Percentiles rank a stretch among this genome's conserved stretches.
These are phyloP conservation scores for Triadica sebifera DNA, from an alignment of 345 rosid genomes.

Conservation along the genomic window DNA sequence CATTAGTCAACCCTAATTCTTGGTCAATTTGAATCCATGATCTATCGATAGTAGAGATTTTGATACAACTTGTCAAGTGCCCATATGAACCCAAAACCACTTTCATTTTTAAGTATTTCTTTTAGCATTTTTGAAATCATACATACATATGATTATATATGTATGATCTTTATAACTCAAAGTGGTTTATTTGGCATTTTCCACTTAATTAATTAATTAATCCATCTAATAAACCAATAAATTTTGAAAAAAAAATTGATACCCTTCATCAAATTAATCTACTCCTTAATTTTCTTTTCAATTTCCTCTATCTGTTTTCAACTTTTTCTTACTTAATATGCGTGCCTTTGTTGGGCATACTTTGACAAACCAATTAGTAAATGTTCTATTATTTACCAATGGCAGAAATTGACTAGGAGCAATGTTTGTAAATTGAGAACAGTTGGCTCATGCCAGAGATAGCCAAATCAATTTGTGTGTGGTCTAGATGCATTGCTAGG, in stretches of 20 bases:
- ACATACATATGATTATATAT: background rate
- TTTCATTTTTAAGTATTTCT: background rate
- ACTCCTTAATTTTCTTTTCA: too few relatives aligned
- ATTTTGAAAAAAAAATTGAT: too few relatives aligned
- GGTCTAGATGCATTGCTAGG: background rate
- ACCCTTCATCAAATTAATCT: too few relatives aligned
- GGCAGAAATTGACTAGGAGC: constrained; percentile 5
- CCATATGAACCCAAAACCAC: background rate
- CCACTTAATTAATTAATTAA: background rate
- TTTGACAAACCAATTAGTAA: background rate
- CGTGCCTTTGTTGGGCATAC: background rate
- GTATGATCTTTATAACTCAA: background rate
- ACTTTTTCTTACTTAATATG: background rate
- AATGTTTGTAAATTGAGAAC: background rate
- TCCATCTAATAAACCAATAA: background rate
- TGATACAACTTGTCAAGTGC: constrained; percentile 12
- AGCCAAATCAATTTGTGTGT: background rate
- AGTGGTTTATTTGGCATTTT: background rate
- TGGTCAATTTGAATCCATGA: constrained; percentile 2
- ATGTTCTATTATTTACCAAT: background rate
- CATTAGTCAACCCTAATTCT: constrained; percentile 7
- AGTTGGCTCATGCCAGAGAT: background rate
- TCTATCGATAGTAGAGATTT: constrained; percentile 8
- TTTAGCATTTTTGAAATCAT: background rate
- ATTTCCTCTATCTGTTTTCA: background rate